Evolutionary conservation across 1,284 basidiomycete species (phyloP), one percentile per base, ranked within the genome.

Genomic region (Erythrobasidium hasegawianum): DNA sequence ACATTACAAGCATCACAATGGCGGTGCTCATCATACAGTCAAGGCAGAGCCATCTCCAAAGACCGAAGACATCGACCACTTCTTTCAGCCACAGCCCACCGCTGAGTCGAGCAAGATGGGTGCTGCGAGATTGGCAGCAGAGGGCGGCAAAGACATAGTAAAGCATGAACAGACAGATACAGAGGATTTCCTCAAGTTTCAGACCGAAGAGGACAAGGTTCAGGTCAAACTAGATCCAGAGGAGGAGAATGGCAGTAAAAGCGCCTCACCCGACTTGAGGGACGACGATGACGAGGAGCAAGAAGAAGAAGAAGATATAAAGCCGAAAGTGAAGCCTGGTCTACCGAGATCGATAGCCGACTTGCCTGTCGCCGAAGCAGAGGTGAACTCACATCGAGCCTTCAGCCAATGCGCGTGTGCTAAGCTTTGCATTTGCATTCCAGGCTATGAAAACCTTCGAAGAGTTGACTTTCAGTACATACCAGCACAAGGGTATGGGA

Each of bases 401-500:
- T 4, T 33, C 33, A 29, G 18, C 50, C 26, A 16, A 18, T 20
- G 7, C 26, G 16, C 20, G 9, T 24, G 8, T 7, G 8, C 26
- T 20, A 26, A 38, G 3, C 26, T 56, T 38, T 57, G 1, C 7
- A 14, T 14, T 13, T 18, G 39, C 57, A 27, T 18, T 29, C 1
- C 45, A 65, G 64, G 64, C 64, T 22, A 38, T 65, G 24, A 27
- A 40, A 24, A 65, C 56, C n/a, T 65, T 58, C 45, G 64, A 65
- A 14, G 57, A 52, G 47, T 55, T 65, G 16, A 56, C 57, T 13
- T 22, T 26, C n/a, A 56, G 55, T 41, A n/a, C 40, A 13, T 65
- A 65, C 76, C 90, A 95, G 80, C 87, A 87, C 78, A 87, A 87
- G 75, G 84, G 86, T 45, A 80, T 98, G 60, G 96, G 96, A 11